Percentiles rank a stretch among this genome's conserved stretches.
These are phyloP conservation scores for Leccinum fuscescens DNA, from an alignment of 1,284 basidiomycete species.

Conservation along the genomic window DNA sequence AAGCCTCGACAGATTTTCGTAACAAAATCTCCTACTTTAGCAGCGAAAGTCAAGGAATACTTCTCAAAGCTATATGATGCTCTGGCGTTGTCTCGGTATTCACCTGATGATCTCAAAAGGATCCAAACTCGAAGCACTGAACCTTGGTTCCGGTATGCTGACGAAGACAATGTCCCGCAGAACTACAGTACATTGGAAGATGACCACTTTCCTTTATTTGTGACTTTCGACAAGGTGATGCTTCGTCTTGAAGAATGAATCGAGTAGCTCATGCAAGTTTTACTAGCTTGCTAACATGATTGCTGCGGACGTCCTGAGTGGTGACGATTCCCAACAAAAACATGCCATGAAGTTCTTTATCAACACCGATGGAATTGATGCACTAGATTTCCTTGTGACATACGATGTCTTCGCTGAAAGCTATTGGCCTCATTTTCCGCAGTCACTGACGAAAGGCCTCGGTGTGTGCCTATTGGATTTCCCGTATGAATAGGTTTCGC, in stretches of 20 bases:
- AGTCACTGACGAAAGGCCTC: constrained; percentile 52
- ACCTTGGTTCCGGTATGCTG: constrained; percentile 42
- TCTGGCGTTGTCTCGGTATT: constrained; percentile 39
- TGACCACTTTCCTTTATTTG: constrained; percentile 67
- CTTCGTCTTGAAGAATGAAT: neutral
- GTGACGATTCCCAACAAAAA: constrained; percentile 10
- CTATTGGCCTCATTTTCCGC: constrained; percentile 68
- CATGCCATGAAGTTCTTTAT: constrained; percentile 17
- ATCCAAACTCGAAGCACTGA: constrained; percentile 27
- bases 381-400: constrained; percentile 37
- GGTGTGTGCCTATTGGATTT: constrained; percentile 37
- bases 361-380: constrained; percentile 12
- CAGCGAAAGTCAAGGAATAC: constrained; percentile 66
- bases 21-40: constrained; percentile 65
- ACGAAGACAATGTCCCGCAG: constrained; percentile 51
- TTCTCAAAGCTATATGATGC: constrained; percentile 54
- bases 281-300: constrained; percentile 15
- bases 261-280: constrained; percentile 3
- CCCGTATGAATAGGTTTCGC: neutral
- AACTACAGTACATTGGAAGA: constrained; percentile 59
- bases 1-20: constrained; percentile 71
- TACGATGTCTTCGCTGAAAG: constrained; percentile 49
- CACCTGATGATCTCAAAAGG: constrained; percentile 39
- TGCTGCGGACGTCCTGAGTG: constrained; percentile 23
- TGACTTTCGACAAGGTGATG: constrained; percentile 61